Evolutionary conservation across 208 protist species (phyloP).

Genomic region (Crithidia expoeki): DNA sequence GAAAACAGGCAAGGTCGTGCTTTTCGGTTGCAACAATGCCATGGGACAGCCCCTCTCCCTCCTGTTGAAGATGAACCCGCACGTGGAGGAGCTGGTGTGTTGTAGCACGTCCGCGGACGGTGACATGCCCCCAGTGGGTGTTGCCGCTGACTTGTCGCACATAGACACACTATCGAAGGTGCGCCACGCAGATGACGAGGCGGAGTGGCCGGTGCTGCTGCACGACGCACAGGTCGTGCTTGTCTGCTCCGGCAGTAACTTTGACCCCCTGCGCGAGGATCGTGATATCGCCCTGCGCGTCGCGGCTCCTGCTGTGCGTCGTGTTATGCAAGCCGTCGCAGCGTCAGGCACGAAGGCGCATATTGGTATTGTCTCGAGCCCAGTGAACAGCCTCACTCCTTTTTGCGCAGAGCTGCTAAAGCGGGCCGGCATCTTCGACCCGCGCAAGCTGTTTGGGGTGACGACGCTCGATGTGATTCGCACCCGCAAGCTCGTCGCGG

Average conservation of each 20-base stretch:
- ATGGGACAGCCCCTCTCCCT: constrained; percentile 95
- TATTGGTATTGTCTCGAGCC: constrained; percentile 91
- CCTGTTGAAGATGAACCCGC: constrained; percentile 87
- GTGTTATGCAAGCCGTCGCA: constrained; percentile 77
- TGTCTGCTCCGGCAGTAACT: constrained; percentile 86
- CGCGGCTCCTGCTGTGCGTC: constrained; percentile 74
- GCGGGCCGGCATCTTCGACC: constrained; percentile 72
- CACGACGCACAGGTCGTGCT: constrained; percentile 85
- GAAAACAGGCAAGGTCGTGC: constrained; percentile 74
- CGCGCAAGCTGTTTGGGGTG: constrained; percentile 90
- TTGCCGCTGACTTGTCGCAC: constrained; percentile 82
- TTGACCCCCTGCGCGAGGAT: constrained; percentile 91
- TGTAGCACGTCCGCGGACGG: constrained; percentile 54
- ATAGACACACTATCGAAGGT: constrained; percentile 66
- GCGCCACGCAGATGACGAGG: constrained; percentile 36
- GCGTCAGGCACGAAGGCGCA: constrained; percentile 71
- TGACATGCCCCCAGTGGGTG: constrained; percentile 41
- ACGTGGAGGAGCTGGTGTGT: constrained; percentile 78
- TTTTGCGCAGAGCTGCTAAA: constrained; percentile 90
- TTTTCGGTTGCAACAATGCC: constrained; percentile 91
- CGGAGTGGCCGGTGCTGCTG: constrained; percentile 66
- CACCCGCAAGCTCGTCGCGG: constrained; percentile 61
- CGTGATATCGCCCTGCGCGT: constrained; percentile 88
- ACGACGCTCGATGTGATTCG: constrained; percentile 93
- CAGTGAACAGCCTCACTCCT: constrained; percentile 94